phyloP scores from a whole-genome alignment of 2,329 filamentous ascomycete species.

The Colletotrichum eremochloae region DNA sequence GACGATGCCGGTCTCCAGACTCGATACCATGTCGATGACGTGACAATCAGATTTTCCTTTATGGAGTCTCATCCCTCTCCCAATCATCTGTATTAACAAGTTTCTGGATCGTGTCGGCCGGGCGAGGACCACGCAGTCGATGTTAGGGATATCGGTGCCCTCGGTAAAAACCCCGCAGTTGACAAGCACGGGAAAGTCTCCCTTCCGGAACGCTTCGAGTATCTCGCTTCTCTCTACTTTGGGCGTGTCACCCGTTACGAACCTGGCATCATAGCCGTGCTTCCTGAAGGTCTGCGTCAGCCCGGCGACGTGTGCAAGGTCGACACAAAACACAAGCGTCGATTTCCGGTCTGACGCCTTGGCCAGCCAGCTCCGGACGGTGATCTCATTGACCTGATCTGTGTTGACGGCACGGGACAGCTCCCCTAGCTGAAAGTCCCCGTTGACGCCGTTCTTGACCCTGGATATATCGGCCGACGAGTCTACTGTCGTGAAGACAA shows the following conservation, averaged over 20 bases:
- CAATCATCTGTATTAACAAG: conserved; percentile 96
- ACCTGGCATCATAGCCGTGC: conserved; percentile 85
- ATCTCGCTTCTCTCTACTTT: conserved; percentile 76
- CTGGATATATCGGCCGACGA: conserved; percentile 83
- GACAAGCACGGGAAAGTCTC: conserved; percentile 86
- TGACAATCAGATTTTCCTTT: conserved; percentile 89
- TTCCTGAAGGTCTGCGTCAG: conserved; percentile 82
- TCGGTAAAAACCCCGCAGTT: conserved; percentile 98
- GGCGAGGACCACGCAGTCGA: conserved; percentile 91
- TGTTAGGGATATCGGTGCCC: conserved; percentile 96
- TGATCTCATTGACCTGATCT: conserved; percentile 82
- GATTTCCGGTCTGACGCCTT: conserved; percentile 82
- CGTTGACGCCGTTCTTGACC: conserved; percentile 73
- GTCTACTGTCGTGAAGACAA: conserved; percentile 93
- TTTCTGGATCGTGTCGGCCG: conserved; percentile 94
- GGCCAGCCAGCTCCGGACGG: conserved; percentile 86
- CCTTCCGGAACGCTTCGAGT: conserved; percentile 80
- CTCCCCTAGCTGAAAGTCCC: conserved; percentile 85
- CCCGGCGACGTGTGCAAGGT: conserved; percentile 82
- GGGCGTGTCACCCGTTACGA: conserved; percentile 86
- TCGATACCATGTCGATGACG: conserved; percentile 95
- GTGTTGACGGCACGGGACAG: conserved; percentile 89
- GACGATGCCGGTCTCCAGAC: conserved; percentile 84
- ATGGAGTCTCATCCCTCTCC: conserved; percentile 88
- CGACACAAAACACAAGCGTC: conserved; percentile 94